Base-by-base conservation (phyloP, 2,329 filamentous ascomycete genomes). In the Pseudopyricularia javanii region DNA sequence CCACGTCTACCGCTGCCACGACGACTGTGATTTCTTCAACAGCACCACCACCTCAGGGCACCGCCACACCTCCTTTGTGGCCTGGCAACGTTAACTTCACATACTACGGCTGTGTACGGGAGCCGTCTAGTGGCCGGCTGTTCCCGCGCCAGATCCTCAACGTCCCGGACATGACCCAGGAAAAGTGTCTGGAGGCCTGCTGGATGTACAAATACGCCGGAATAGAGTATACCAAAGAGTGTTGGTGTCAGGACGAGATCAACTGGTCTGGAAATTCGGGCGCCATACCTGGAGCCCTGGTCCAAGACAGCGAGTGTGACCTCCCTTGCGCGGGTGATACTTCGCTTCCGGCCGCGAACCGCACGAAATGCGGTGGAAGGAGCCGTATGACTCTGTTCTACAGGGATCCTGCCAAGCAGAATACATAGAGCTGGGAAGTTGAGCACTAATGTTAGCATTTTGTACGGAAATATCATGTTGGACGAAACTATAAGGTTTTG, bases 201-300 rank as follows among this genome's bases (percentile, higher is more conserved):
- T 58, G 56, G 51, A 55, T 58, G 17, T 67, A 63, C 57, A 53
- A 56, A 12, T 70, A 66, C 53, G 66, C 65, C 6, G 69, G 68
- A 2, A 58, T 70, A 17, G 67, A 70, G 59, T 67, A 67, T 53
- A 66, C 66, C 7, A 58, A 60, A 14, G 50, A 71, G 56, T 73
- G 71, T 59, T 71, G 66, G 60, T 73, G 70, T 50, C 67, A 65
- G 15, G 60, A 68, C 49, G 8, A 22, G 8, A 45, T 62, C 26
- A 54, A 56, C 7, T 62, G 61, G 33, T 30, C 56, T 2, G 62
- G 61, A 30, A 57, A 62, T 52, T 32, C 51, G 15, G 55, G 49
- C 26, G 57, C 53, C 33, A 55, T 54, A 11, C 26, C 54, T 1
- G 49, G 55, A 22, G 28, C 2, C 15, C 47, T 47, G 4, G 12